Conservation (phyloP, 768 basidiomycete species). For the Pleurotus salmoneostramineus region DNA sequence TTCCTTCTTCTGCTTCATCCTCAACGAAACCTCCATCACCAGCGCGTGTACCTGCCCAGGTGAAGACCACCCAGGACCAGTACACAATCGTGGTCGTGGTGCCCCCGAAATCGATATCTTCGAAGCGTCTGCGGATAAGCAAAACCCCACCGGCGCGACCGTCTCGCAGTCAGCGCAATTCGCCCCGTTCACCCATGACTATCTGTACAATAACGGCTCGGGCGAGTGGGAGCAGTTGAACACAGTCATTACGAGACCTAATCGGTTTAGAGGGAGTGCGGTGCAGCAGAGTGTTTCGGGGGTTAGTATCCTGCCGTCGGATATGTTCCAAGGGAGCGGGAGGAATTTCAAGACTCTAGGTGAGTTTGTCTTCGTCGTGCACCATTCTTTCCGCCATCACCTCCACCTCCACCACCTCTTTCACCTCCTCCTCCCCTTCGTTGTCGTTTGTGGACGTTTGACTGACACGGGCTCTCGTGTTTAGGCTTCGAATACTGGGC, state of each 20-base stretch:
- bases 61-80: conserved; percentile 77
- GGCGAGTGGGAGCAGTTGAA: conserved; percentile 31
- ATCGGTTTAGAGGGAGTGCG: conserved; percentile 46
- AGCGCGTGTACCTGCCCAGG: conserved; percentile 75
- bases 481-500: conserved; percentile 75
- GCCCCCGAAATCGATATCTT: conserved; percentile 84
- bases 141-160: conserved; percentile 37
- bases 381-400: not conserved
- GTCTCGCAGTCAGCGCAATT: conserved; percentile 78
- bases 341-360: conserved; percentile 46
- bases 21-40: not conserved
- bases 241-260: conserved; percentile 26
- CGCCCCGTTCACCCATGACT: conserved; percentile 49
- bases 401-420: not conserved
- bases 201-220: conserved; percentile 29
- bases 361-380: conserved; percentile 14
- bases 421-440: not conserved
- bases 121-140: conserved; percentile 69
- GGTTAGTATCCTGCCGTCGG: conserved; percentile 41
- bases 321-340: conserved; percentile 58
- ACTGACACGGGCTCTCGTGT: not conserved
- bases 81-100: conserved; percentile 49
- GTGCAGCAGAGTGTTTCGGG: conserved; percentile 55
- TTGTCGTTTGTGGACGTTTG: not conserved
- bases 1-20: not conserved